Conservation (phyloP, 163 green algal species). For the Trebouxia gelatinosa region DNA sequence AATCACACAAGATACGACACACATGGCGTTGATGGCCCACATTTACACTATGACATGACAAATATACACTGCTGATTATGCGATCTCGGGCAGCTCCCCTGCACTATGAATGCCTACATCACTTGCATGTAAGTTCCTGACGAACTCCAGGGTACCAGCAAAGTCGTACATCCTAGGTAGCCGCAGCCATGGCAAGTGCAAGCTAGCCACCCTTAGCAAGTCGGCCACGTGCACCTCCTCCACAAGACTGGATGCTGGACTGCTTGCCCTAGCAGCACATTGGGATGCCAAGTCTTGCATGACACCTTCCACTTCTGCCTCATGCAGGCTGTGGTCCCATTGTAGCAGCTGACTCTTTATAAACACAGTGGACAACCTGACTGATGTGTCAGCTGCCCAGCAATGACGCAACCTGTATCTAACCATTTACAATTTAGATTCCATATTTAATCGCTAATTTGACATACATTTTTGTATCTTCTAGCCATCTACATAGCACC, state of each 20-base stretch:
- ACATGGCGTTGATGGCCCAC: too few relatives aligned
- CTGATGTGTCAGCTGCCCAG: too few relatives aligned
- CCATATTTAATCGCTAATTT: too few relatives aligned
- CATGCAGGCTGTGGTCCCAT: neutral
- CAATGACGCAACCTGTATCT: too few relatives aligned
- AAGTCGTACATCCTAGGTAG: conserved; percentile 9
- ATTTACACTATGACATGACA: neutral
- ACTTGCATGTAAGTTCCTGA: conserved; percentile 17
- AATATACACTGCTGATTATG: neutral
- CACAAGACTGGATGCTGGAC: neutral
- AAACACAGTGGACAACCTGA: too few relatives aligned
- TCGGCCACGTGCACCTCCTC: neutral
- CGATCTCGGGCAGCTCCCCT: conserved; percentile 21
- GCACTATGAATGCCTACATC: conserved; percentile 8
- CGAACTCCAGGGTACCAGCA: neutral
- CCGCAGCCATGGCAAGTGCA: neutral
- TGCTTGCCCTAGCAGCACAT: too few relatives aligned
- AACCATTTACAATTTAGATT: too few relatives aligned
- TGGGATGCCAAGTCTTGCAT: neutral
- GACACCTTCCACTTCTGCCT: conserved; percentile 1
- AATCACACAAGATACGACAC: too few relatives aligned
- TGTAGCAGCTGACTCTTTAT: neutral
- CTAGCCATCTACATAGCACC: too few relatives aligned
- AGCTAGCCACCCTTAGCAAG: neutral
- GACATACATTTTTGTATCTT: too few relatives aligned